phyloP scores from a whole-genome alignment of 2,329 filamentous ascomycete genomes.

The Claviceps africana region DNA sequence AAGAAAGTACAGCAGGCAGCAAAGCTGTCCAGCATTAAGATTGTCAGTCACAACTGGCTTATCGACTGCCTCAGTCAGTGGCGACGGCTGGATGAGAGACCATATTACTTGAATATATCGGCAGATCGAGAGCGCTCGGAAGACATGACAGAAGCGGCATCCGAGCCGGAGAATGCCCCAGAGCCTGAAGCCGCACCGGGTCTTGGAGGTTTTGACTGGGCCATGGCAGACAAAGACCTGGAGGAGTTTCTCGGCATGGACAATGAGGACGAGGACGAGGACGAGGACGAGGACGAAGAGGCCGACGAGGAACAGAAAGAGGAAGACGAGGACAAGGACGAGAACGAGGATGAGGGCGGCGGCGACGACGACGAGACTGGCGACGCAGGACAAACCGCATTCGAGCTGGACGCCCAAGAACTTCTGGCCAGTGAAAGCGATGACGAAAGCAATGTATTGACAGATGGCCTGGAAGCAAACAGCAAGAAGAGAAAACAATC shows the following conservation, averaged over 20 bases:
- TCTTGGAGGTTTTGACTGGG: slow-evolving; percentile 29
- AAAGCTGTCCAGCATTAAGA: slow-evolving; percentile 66
- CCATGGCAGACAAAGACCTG: slow-evolving; percentile 55
- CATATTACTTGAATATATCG: slow-evolving; percentile 63
- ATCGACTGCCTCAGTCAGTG: slow-evolving; percentile 73
- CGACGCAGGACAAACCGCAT: background rate
- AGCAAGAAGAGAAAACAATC: slow-evolving; percentile 21
- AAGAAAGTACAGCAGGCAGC: slow-evolving; percentile 84
- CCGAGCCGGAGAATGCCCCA: slow-evolving; percentile 17
- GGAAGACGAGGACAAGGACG: slow-evolving; percentile 13
- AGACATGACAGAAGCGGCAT: slow-evolving; percentile 19
- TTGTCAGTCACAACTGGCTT: slow-evolving; percentile 87
- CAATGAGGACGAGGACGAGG: slow-evolving; percentile 21
- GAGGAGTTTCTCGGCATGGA: slow-evolving; percentile 55
- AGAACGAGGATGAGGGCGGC: slow-evolving; percentile 6
- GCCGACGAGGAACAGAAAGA: slow-evolving; percentile 8
- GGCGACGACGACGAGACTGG: slow-evolving; percentile 5
- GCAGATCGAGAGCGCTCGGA: slow-evolving; percentile 38
- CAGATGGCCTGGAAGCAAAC: slow-evolving; percentile 13
- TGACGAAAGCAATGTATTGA: slow-evolving; percentile 15
- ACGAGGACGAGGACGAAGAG: slow-evolving; percentile 6
- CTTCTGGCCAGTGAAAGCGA: slow-evolving; percentile 9
- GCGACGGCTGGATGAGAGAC: slow-evolving; percentile 63
- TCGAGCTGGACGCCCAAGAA: background rate
- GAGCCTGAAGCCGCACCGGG: slow-evolving; percentile 23